A percentile compares a stretch with the other conserved stretches of the same genome.
phyloP scores from a whole-genome alignment of 768 basidiomycete genomes.

The Lanmaoa pseudosensibilis region DNA sequence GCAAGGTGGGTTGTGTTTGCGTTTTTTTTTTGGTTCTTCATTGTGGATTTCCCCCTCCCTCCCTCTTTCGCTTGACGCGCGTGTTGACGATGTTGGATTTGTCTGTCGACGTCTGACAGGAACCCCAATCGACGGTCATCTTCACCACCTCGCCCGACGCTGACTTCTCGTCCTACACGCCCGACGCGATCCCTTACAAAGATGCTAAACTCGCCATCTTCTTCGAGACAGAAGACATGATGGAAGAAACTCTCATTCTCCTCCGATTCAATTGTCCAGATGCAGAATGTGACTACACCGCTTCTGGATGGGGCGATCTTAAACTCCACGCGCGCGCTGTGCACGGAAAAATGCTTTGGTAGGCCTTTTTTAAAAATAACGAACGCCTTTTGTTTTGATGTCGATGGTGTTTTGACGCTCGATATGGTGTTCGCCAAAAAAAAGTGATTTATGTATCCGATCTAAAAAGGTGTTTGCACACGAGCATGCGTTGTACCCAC shows the following conservation, averaged over 20 bases:
- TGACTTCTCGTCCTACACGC: slow-evolving; percentile 57
- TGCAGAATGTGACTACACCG: slow-evolving; percentile 77
- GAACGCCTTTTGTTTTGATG: neutral
- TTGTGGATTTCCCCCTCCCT: neutral
- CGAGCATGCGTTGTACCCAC: slow-evolving; percentile 84
- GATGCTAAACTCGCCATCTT: slow-evolving; percentile 73
- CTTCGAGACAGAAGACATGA: slow-evolving; percentile 91
- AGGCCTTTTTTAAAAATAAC: neutral
- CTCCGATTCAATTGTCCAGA: slow-evolving; percentile 95
- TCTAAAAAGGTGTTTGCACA: slow-evolving; percentile 94
- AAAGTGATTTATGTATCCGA: slow-evolving; percentile 82
- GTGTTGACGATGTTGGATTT: neutral
- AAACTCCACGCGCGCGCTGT: slow-evolving; percentile 76
- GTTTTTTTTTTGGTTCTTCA: neutral
- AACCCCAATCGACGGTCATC: slow-evolving; percentile 70
- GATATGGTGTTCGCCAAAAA: neutral
- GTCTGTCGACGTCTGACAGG: slow-evolving; percentile 39
- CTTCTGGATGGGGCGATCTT: slow-evolving; percentile 85
- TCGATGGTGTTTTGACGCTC: neutral
- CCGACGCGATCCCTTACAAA: slow-evolving; percentile 57
- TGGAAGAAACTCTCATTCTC: slow-evolving; percentile 90
- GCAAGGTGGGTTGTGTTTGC: slow-evolving; percentile 66
- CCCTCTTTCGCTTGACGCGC: neutral
- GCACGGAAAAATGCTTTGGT: slow-evolving; percentile 86
- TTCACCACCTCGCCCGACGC: slow-evolving; percentile 69